These are phyloP conservation scores for Bathelium albidoporum DNA, from an alignment of 495 filamentous ascomycete species.

Conservation along the genomic window DNA sequence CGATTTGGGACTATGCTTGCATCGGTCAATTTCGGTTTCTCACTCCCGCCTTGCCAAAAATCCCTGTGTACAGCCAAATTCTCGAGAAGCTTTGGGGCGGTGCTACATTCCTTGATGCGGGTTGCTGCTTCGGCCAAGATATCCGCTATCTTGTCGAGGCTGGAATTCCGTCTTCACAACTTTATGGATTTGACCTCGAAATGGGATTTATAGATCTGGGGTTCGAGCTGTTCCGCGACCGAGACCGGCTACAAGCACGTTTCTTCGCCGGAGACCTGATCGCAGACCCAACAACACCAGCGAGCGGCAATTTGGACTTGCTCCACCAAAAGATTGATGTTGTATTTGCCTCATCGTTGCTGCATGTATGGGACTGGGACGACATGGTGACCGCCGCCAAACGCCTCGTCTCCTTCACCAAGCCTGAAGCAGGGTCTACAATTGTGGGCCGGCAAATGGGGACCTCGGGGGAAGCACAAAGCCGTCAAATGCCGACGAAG, in stretches of 20 bases:
- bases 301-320: slow-evolving; percentile 2
- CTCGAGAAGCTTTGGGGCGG: slow-evolving; percentile 12
- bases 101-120: slow-evolving; percentile 27
- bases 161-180: slow-evolving; percentile 20
- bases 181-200: slow-evolving; percentile 25
- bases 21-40: slow-evolving; percentile 10
- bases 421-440: slow-evolving; percentile 9
- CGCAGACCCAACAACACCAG: not conserved
- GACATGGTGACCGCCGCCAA: slow-evolving; percentile 19
- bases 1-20: slow-evolving; percentile 16
- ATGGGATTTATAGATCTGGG: slow-evolving; percentile 21
- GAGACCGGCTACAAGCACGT: slow-evolving; percentile 14
- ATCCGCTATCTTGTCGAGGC: slow-evolving; percentile 26
- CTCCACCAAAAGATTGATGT: slow-evolving; percentile 23
- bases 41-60: not conserved
- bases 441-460: slow-evolving; percentile 12
- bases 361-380: slow-evolving; percentile 30
- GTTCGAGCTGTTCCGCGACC: slow-evolving; percentile 30
- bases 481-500: not conserved
- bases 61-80: slow-evolving; percentile 6
- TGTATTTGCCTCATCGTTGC: slow-evolving; percentile 20
- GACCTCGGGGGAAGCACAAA: not conserved
- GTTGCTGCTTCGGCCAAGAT: slow-evolving; percentile 32
- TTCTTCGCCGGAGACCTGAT: slow-evolving; percentile 25
- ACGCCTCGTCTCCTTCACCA: not conserved